These are phyloP conservation scores for Rhodotorula sp. DNA, from an alignment of 1,284 basidiomycete species.

Conservation along the genomic window DNA sequence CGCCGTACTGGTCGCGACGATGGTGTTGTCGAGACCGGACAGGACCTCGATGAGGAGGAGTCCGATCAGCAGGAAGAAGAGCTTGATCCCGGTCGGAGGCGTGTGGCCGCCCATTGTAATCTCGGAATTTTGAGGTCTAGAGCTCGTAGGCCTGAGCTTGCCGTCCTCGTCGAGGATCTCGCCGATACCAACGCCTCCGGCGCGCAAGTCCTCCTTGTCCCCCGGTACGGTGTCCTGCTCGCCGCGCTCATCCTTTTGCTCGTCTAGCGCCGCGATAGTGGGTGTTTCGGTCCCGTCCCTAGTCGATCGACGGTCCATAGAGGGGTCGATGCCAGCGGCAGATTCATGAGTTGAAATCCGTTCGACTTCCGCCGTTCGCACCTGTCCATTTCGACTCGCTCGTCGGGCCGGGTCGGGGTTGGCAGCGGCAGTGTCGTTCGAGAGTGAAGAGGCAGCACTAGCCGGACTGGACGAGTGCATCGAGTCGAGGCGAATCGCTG, in stretches of 20 bases:
- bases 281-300: too few species aligned
- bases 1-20: constrained; percentile 18
- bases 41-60: constrained; percentile 30
- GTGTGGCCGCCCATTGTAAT: not conserved
- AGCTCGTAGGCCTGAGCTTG: not conserved
- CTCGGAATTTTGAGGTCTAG: too few species aligned
- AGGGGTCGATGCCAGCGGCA: too few species aligned
- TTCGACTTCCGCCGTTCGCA: too few species aligned
- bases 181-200: not conserved
- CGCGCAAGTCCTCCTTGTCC: not conserved
- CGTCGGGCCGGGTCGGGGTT: too few species aligned
- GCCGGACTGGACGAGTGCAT: too few species aligned
- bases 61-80: constrained; percentile 12
- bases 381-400: too few species aligned
- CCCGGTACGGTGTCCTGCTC: not conserved
- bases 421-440: too few species aligned
- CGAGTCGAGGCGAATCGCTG: too few species aligned
- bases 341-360: too few species aligned
- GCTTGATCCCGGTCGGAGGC: constrained; percentile 9
- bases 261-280: not conserved
- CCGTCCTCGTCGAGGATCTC: not conserved
- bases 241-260: not conserved
- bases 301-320: too few species aligned
- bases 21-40: constrained; percentile 34
- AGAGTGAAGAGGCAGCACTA: too few species aligned